Percentiles rank a stretch among this genome's conserved stretches.
phyloP scores from a whole-genome alignment of 371 early-diverging fungal species.

The Choanephora cucurbitarum region DNA sequence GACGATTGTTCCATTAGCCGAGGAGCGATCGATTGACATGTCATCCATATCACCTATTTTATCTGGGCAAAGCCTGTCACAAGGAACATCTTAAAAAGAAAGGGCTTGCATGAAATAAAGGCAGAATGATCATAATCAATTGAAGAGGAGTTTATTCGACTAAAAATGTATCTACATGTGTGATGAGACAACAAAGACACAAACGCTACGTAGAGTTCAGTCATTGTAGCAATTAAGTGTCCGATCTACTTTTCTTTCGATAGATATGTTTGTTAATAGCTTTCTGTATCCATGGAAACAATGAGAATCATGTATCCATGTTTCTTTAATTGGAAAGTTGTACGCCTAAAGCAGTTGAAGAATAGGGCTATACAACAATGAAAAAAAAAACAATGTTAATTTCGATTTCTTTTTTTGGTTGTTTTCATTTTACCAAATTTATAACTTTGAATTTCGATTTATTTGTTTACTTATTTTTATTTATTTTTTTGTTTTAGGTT shows the following conservation, averaged over 20 bases:
- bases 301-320: too few relatives aligned
- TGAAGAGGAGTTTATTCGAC: conserved; percentile 8
- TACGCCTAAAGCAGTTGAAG: neutral
- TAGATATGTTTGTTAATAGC: too few relatives aligned
- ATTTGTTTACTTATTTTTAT: neutral
- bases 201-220: neutral
- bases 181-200: neutral
- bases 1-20: conserved; percentile 13
- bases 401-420: conserved; percentile 6
- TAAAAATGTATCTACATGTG: neutral
- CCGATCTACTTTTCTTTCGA: too few relatives aligned
- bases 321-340: too few relatives aligned
- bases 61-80: conserved; percentile 19
- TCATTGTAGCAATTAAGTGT: too few relatives aligned
- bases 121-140: conserved; percentile 1
- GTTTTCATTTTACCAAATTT: conserved; percentile 17
- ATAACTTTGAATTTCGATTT: conserved; percentile 9
- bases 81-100: neutral
- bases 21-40: conserved; percentile 25
- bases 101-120: neutral
- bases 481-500: neutral
- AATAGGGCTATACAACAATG: neutral
- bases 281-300: too few relatives aligned
- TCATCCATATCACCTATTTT: conserved; percentile 18
- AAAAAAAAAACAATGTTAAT: neutral